Conservation (phyloP, 805 yeast genomes). For the Saccharomyces mikatae region DNA sequence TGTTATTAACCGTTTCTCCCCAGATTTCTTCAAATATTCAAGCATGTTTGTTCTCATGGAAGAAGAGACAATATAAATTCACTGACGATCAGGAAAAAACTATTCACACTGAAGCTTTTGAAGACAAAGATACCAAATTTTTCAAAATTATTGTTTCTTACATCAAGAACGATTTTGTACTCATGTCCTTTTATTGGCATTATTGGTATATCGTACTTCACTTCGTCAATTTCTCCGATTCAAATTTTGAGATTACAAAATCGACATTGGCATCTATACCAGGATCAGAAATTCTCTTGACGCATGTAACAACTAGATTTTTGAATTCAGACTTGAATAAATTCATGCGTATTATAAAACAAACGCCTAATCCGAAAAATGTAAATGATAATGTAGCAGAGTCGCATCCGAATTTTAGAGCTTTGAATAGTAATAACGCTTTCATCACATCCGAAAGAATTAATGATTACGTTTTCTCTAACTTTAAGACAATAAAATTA, state of each 20-base stretch:
- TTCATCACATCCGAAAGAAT: slow-evolving; percentile 3
- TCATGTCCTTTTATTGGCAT: slow-evolving; percentile 28
- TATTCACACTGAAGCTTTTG: slow-evolving; percentile 7
- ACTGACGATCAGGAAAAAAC: slow-evolving; percentile 1
- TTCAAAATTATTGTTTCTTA: slow-evolving; percentile 27
- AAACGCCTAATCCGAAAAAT: slow-evolving; percentile 2
- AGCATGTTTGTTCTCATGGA: slow-evolving; percentile 20
- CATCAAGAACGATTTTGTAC: slow-evolving; percentile 21
- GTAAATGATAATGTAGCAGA: neutral
- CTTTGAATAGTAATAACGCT: slow-evolving; percentile 5
- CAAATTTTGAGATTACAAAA: slow-evolving; percentile 2
- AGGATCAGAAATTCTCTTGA: slow-evolving; percentile 15
- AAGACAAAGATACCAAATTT: slow-evolving; percentile 12
- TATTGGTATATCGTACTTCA: slow-evolving; percentile 24
- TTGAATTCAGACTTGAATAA: slow-evolving; percentile 17
- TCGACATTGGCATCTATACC: slow-evolving; percentile 9
- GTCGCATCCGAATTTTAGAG: neutral
- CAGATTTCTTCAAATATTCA: slow-evolving; percentile 2
- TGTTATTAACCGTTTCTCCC: slow-evolving; percentile 10
- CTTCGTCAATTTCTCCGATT: neutral
- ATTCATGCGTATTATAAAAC: slow-evolving; percentile 8
- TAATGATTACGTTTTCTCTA: slow-evolving; percentile 19
- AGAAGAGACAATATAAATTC: slow-evolving; percentile 9
- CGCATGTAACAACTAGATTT: slow-evolving; percentile 11
- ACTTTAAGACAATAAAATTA: slow-evolving; percentile 18